Percentiles rank a stretch among this genome's conserved stretches.
These are phyloP conservation scores for Cicer cuneatum DNA, from an alignment of 306 rosid genomes.

Conservation along the genomic window DNA sequence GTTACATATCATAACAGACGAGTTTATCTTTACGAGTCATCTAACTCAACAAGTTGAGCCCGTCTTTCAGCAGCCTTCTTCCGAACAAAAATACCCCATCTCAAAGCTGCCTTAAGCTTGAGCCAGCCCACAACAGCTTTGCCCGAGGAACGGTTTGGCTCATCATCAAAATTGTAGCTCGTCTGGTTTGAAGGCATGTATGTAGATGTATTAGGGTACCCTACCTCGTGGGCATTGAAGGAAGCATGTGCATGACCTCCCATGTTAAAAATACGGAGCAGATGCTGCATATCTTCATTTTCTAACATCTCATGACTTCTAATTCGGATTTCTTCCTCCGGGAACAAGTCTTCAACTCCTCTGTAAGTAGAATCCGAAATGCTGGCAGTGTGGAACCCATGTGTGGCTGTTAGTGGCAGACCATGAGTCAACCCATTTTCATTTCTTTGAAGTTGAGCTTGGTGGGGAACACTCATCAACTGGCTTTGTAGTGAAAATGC, in stretches of 20 bases:
- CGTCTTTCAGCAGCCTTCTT: constrained; percentile 90
- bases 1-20: constrained; percentile 41
- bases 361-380: constrained; percentile 58
- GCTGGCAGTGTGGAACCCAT: constrained; percentile 58
- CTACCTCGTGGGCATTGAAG: constrained; percentile 58
- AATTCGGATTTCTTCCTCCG: constrained; percentile 85
- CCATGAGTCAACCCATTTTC: constrained; percentile 56
- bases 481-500: constrained; percentile 63
- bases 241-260: constrained; percentile 63
- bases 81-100: constrained; percentile 87
- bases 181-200: constrained; percentile 54
- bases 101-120: constrained; percentile 89
- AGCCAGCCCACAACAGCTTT: constrained; percentile 98
- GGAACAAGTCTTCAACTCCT: constrained; percentile 67
- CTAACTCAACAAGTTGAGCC: constrained; percentile 90
- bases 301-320: constrained; percentile 89
- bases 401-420: constrained; percentile 51
- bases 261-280: constrained; percentile 67
- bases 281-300: constrained; percentile 87
- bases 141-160: constrained; percentile 71
- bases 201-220: constrained; percentile 56
- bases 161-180: constrained; percentile 62
- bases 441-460: constrained; percentile 58
- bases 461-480: constrained; percentile 58
- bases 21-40: constrained; percentile 58